Conservation (phyloP, 202 grass and related monocot genomes). For the Zizania palustris region DNA sequence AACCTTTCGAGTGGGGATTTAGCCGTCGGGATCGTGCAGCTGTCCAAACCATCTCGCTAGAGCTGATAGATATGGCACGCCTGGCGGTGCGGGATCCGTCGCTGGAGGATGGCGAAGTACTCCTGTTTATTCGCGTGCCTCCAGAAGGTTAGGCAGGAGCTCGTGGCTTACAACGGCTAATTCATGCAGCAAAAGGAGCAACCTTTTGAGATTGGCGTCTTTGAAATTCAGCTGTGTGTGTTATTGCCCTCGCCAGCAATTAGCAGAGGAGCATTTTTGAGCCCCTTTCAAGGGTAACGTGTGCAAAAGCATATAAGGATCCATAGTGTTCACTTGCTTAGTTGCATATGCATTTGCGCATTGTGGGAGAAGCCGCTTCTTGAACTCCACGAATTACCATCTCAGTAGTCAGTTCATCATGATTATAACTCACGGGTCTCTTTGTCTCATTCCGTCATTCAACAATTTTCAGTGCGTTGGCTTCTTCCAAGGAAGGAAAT, state of each 20-base stretch:
- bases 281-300: not conserved
- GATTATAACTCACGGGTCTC: not conserved
- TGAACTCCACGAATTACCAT: not conserved
- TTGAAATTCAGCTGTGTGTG: not conserved
- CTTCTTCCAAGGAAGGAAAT: constrained; percentile 68
- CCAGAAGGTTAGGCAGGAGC: not conserved
- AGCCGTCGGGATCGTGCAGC: constrained; percentile 3
- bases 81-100: constrained; percentile 25
- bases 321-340: not conserved
- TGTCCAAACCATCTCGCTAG: not conserved
- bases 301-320: not conserved
- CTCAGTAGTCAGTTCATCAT: not conserved
- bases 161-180: not conserved
- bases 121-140: constrained; percentile 23
- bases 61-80: not conserved
- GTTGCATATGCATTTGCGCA: not conserved
- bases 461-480: constrained; percentile 57
- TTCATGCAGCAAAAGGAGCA: not conserved
- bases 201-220: not conserved
- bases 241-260: not conserved
- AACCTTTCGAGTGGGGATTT: constrained; percentile 25
- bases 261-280: not conserved
- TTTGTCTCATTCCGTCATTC: not conserved
- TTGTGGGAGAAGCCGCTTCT: not conserved
- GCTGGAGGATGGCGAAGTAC: not conserved